Percentiles rank a stretch among this genome's conserved stretches.
These are phyloP conservation scores for Ramaria sp. DNA, from an alignment of 768 basidiomycete species.

Conservation along the genomic window DNA sequence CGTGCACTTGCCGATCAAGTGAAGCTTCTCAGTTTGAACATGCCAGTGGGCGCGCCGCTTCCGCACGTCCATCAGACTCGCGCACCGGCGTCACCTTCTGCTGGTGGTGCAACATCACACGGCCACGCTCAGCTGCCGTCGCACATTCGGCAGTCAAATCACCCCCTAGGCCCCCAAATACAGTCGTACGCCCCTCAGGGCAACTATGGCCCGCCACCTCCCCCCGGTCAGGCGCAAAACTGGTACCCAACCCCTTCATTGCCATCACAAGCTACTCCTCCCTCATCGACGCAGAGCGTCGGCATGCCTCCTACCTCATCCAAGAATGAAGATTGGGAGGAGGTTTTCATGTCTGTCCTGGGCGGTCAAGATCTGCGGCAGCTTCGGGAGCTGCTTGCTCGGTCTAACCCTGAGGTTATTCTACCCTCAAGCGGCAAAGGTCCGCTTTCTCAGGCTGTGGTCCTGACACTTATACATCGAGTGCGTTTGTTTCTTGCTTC, in stretches of 20 bases:
- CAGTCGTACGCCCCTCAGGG: constrained; percentile 11
- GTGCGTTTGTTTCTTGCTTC: constrained; percentile 33
- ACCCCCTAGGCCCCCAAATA: constrained; percentile 31
- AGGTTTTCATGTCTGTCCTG: constrained; percentile 66
- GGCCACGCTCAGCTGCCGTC: constrained; percentile 16
- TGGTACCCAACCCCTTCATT: constrained; percentile 19
- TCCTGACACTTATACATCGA: constrained; percentile 73
- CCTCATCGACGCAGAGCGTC: constrained; percentile 16
- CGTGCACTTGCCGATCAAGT: constrained; percentile 70
- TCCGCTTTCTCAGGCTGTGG: constrained; percentile 74
- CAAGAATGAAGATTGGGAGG: constrained; percentile 77
- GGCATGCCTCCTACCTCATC: constrained; percentile 38
- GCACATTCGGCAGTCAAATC: constrained; percentile 20
- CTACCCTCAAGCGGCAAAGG: constrained; percentile 64
- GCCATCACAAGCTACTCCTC: constrained; percentile 21
- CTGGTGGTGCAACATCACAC: constrained; percentile 12
- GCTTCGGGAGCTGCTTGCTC: constrained; percentile 60
- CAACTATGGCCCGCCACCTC: constrained; percentile 17
- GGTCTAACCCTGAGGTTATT: constrained; percentile 68
- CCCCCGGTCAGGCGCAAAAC: constrained; percentile 23
- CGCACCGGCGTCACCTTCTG: constrained; percentile 9
- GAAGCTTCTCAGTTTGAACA: constrained; percentile 62
- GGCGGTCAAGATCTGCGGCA: constrained; percentile 65
- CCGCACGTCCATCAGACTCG: constrained; percentile 27
- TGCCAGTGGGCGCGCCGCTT: constrained; percentile 19